Evolutionary conservation across 371 early-diverging fungal species (phyloP).

Genomic region (Lichtheimia ornata): DNA sequence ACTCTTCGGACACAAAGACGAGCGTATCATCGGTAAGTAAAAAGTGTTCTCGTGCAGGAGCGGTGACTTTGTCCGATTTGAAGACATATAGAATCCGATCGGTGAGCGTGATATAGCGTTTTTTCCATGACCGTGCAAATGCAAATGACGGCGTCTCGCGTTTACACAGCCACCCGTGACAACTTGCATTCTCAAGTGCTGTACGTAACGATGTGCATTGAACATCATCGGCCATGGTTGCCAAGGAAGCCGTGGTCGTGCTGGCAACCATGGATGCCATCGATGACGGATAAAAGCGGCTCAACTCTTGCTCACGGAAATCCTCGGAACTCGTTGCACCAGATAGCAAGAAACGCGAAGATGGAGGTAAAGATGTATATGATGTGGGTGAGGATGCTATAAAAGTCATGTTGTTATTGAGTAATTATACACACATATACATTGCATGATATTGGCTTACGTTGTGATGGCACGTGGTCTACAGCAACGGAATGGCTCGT

Average conservation of each 20-base stretch:
- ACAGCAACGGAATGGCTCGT: slow-evolving; percentile 4
- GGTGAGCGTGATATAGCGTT: slow-evolving; percentile 29
- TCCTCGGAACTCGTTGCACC: slow-evolving; percentile 33
- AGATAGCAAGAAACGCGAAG: slow-evolving; percentile 33
- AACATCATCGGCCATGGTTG: background rate
- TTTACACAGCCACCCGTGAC: slow-evolving; percentile 34
- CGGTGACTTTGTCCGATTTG: slow-evolving; percentile 37
- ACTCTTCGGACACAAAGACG: slow-evolving; percentile 49
- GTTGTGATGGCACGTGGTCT: slow-evolving; percentile 26
- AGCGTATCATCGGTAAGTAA: slow-evolving; percentile 42
- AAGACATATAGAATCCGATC: slow-evolving; percentile 37
- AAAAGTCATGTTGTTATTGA: background rate
- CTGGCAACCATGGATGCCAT: slow-evolving; percentile 8
- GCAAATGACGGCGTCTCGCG: slow-evolving; percentile 36
- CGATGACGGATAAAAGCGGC: slow-evolving; percentile 28
- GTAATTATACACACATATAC: no score
- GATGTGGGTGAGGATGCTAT: slow-evolving; percentile 25
- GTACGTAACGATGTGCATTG: background rate
- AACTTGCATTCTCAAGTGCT: background rate
- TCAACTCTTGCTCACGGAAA: slow-evolving; percentile 36
- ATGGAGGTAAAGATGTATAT: slow-evolving; percentile 31
- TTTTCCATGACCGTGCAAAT: slow-evolving; percentile 44
- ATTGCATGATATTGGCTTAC: slow-evolving; percentile 14
- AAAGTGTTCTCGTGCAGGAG: slow-evolving; percentile 42
- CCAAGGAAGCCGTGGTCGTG: background rate